Conservation (phyloP, 2,329 filamentous ascomycete species). For the Exophiala bonariae region DNA sequence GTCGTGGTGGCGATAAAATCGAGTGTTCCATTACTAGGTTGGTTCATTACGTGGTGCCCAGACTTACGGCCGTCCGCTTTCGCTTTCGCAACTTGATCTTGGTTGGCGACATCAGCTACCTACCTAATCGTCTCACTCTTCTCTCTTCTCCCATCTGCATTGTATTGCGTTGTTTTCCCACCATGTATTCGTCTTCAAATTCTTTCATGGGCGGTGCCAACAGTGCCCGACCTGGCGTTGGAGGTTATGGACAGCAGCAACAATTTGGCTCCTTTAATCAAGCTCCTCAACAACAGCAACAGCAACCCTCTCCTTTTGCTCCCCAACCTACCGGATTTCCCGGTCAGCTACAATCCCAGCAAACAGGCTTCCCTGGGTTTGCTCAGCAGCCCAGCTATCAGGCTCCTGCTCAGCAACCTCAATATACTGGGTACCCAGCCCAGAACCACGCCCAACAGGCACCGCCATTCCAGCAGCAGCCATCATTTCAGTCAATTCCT, state of each 20-base stretch:
- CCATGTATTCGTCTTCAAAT: constrained; percentile 90
- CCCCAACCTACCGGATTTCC: constrained; percentile 58
- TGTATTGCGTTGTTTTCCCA: constrained; percentile 27
- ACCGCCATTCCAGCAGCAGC: constrained; percentile 63
- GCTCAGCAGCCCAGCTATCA: constrained; percentile 49
- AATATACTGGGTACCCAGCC: constrained; percentile 59
- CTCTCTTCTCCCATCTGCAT: constrained; percentile 28
- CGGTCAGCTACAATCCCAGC: constrained; percentile 63
- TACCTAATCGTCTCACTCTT: constrained; percentile 21
- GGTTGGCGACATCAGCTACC: no score
- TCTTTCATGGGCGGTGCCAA: constrained; percentile 79
- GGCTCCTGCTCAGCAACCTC: constrained; percentile 55
- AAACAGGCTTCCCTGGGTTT: constrained; percentile 62
- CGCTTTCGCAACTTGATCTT: no score
- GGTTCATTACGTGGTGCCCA: no score
- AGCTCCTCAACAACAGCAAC: constrained; percentile 57
- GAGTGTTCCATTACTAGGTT: no score
- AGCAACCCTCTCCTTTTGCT: constrained; percentile 57
- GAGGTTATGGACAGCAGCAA: constrained; percentile 57
- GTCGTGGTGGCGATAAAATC: no score
- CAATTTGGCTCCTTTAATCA: constrained; percentile 52
- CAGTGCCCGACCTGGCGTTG: constrained; percentile 69
- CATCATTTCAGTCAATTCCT: constrained; percentile 42
- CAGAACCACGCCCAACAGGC: constrained; percentile 52
- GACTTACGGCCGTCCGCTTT: no score